Evolutionary conservation across 1,284 basidiomycete species (phyloP), one percentile per base, ranked within the genome.

Genomic region (Irpex sp.): DNA sequence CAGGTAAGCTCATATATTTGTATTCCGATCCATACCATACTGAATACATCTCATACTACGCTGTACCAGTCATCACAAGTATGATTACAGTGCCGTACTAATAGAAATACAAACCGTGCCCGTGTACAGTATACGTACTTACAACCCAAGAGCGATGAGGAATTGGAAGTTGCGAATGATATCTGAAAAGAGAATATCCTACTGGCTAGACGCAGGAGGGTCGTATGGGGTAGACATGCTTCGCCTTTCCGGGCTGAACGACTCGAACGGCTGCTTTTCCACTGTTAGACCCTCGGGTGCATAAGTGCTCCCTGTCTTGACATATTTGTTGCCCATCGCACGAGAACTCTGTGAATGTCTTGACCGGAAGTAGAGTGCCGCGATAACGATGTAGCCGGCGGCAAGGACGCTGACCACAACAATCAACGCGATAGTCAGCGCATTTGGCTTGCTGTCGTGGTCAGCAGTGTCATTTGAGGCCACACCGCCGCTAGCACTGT

Each of bases 351-450:
- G 57, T 3, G 46, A 31, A 17, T 60, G 59, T 13, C 62, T 19
- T n/a, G 49, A 47, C 33, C 59, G 21, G 62, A 59, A 59, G 57
- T 57, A 67, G 4, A 58, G 57, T n/a, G 51, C 46, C 5, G 57
- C 60, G 21, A 67, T 31, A 33, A 56, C 60, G 35, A 64, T 50
- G 58, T 67, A 67, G 11, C 66, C 66, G 5, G 47, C 37, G 1
- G 39, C 66, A 11, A 67, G 59, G 7, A 60, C 57, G 31, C 55
- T 51, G 50, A 60, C 55, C 5, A 62, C 60, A 33, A 61, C 56
- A 39, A 67, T 60, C 43, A 67, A 58, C 2, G 57, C 58, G n/a
- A 67, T 63, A 57, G 59, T 53, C 57, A 67, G 62, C 11, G 66
- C 46, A 47, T 64, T 62, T n/a, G 60, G 55, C 43, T 63, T 67